Base-by-base conservation (phyloP, 2,329 filamentous ascomycete genomes). In the Harringtonia aguacate region DNA sequence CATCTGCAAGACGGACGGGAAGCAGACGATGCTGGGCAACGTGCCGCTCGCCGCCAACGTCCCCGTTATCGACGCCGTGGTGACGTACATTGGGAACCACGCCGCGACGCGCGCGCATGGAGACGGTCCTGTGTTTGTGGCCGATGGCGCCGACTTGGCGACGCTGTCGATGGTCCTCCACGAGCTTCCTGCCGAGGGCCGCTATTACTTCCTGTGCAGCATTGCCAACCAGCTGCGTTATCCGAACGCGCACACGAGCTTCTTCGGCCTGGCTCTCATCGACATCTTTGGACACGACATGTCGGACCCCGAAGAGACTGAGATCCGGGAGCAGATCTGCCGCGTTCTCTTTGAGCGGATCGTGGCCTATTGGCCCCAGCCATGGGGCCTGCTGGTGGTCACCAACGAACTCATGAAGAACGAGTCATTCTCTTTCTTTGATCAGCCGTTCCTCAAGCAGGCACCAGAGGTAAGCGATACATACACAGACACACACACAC, bases 191-290 rank as follows among this genome's bases (percentile, higher is more conserved):
- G 76, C 85, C 1, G 86, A 94, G 61, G 79, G 81, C 20, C 81
- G 89, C 43, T 95, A 95, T 66, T 85, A 86, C 59, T 70, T 98
- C 46, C 65, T 97, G 46, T 80, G 75, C 53, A 86, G 85, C 52
- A 86, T 98, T 58, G 76, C 86, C 46, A 94, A 97, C 61, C 89
- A 97, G 64, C 75, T 98, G 39, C 84, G 92, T 48, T 94, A 84
- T 60, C 87, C 89, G 12, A 94, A 88, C 58, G 80, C 81, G 39
- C 81, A 94, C 57, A 98, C 92, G 13, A 84, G 89, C 57, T 98
- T 92, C 66, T 98, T 95, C 66, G 89, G 81, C 58, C 86, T 88
- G 55, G 76, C 84, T 14, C 70, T 97, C 36, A 72, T 97, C 39
- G 80, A 94, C 53, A 71, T 95, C 33, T 97, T 95, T 61, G 86